These are phyloP conservation scores for Lithocarpus polystachyus DNA, from an alignment of 306 rosid genomes.

Conservation along the genomic window DNA sequence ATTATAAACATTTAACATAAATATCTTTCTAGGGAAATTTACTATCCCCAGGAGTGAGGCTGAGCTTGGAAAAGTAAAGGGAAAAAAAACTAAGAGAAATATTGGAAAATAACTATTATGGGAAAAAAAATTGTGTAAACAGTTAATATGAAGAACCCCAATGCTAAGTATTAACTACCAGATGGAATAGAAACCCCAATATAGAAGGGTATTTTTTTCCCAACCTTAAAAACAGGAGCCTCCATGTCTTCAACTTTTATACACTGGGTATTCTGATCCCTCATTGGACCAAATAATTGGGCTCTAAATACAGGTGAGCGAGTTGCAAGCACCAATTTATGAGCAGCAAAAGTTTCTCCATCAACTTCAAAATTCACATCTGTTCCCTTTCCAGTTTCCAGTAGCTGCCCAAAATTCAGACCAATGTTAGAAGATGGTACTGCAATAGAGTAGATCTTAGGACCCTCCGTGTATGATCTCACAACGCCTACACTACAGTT, in stretches of 20 bases:
- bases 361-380: conserved; percentile 75
- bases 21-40: conserved; percentile 18
- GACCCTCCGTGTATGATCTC: conserved; percentile 68
- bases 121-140: background rate
- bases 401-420: conserved; percentile 62
- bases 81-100: too few relatives aligned
- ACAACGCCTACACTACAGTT: conserved; percentile 80
- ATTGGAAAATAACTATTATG: too few relatives aligned
- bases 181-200: background rate
- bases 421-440: conserved; percentile 61
- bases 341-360: conserved; percentile 64
- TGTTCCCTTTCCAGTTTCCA: conserved; percentile 65
- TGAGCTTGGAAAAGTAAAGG: background rate
- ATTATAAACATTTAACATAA: conserved; percentile 20
- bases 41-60: conserved; percentile 18
- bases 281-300: conserved; percentile 90
- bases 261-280: conserved; percentile 61
- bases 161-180: background rate
- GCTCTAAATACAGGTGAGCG: conserved; percentile 92
- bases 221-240: conserved; percentile 82
- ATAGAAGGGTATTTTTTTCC: background rate
- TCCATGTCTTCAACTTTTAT: conserved; percentile 79
- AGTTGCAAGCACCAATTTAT: conserved; percentile 76
- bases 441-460: conserved; percentile 63
- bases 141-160: background rate